A percentile compares a stretch with the other conserved stretches of the same genome.
These are phyloP conservation scores for Wakefieldia striispora DNA, from an alignment of 768 basidiomycete species.

Conservation along the genomic window DNA sequence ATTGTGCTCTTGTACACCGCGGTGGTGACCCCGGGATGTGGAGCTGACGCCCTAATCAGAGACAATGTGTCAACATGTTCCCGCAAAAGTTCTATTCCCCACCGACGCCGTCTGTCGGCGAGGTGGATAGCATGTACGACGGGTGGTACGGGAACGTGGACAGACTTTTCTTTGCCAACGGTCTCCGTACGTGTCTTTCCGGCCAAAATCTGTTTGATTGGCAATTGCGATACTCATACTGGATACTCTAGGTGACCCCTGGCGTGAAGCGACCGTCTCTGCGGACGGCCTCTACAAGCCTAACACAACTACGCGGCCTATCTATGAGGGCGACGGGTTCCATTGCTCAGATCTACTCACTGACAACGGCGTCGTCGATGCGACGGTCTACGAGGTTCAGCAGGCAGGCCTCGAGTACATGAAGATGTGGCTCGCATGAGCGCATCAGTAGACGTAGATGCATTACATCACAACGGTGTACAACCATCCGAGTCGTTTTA, in stretches of 20 bases:
- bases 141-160: slow-evolving; percentile 63
- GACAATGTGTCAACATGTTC: slow-evolving; percentile 72
- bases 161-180: slow-evolving; percentile 68
- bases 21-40: no score
- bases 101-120: slow-evolving; percentile 40
- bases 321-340: slow-evolving; percentile 60
- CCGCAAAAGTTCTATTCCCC: slow-evolving; percentile 51
- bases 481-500: no score
- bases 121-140: slow-evolving; percentile 49
- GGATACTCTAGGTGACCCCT: slow-evolving; percentile 58
- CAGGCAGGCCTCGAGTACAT: slow-evolving; percentile 49
- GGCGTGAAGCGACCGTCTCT: slow-evolving; percentile 68
- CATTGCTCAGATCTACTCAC: slow-evolving; percentile 61
- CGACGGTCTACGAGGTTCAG: slow-evolving; percentile 55
- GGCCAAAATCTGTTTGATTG: not conserved
- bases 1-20: no score
- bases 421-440: slow-evolving; percentile 50
- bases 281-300: slow-evolving; percentile 44
- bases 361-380: slow-evolving; percentile 42
- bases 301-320: slow-evolving; percentile 55
- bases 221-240: not conserved
- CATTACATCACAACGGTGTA: slow-evolving; percentile 7
- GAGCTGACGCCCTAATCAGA: slow-evolving; percentile 32
- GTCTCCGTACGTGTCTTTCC: slow-evolving; percentile 45
- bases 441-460: not conserved